Evolutionary conservation across 2,329 filamentous ascomycete genomes (phyloP).

Genomic region (Arthrinium phaeospermum): DNA sequence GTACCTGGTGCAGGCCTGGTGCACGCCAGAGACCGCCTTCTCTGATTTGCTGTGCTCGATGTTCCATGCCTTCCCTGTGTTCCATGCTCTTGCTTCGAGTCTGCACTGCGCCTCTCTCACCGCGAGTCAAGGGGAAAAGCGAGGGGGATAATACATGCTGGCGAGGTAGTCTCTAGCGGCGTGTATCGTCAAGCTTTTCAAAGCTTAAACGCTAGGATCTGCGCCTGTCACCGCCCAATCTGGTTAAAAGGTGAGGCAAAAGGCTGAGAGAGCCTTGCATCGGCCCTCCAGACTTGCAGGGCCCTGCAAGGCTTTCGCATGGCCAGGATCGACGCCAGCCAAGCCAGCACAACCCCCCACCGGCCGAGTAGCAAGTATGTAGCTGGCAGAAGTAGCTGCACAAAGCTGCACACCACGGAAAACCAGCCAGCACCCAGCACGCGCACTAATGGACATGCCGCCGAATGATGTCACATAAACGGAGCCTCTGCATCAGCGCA

Average conservation of each 20-base stretch:
- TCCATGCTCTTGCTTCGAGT: too few species aligned
- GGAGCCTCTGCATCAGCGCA: slow-evolving; percentile 20
- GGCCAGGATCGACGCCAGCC: slow-evolving; percentile 4
- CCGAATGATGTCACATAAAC: slow-evolving; percentile 26
- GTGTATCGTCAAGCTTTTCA: slow-evolving; percentile 4
- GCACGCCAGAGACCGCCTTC: neutral
- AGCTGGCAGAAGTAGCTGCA: too few species aligned
- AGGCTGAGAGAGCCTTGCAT: slow-evolving; percentile 17
- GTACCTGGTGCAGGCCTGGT: neutral
- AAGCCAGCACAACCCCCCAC: neutral
- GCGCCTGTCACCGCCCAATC: neutral
- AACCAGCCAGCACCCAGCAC: neutral
- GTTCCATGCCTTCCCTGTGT: too few species aligned
- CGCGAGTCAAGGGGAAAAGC: slow-evolving; percentile 6
- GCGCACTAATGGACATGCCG: slow-evolving; percentile 5
- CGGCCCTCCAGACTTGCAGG: neutral
- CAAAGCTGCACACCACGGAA: too few species aligned
- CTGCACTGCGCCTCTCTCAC: neutral
- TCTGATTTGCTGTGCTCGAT: neutral
- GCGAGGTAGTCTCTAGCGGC: neutral
- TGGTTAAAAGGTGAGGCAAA: slow-evolving; percentile 17
- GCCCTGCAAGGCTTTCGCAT: neutral
- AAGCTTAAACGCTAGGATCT: slow-evolving; percentile 15
- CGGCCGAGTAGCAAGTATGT: neutral
- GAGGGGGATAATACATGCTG: neutral